Percentiles rank a stretch among this genome's conserved stretches.
Conservation (phyloP, 1,284 basidiomycete genomes). For the Tylopilus sp. region DNA sequence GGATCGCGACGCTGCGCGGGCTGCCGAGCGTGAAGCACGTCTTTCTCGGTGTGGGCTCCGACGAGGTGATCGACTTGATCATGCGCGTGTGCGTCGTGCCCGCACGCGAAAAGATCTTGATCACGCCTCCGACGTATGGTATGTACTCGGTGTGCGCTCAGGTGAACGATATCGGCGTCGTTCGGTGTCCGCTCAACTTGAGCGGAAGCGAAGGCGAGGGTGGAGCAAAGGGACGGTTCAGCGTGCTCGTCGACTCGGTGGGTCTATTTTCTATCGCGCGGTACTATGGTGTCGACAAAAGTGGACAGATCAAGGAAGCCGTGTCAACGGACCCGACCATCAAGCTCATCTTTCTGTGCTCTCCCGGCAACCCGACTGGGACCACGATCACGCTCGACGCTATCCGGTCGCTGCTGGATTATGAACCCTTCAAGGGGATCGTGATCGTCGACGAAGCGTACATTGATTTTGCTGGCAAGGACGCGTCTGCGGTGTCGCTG, state of each 20-base stretch:
- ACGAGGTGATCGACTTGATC: slow-evolving; percentile 95
- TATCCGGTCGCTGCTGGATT: slow-evolving; percentile 75
- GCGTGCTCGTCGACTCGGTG: slow-evolving; percentile 75
- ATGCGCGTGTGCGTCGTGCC: slow-evolving; percentile 89
- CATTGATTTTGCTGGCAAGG: slow-evolving; percentile 82
- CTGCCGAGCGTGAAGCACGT: slow-evolving; percentile 71
- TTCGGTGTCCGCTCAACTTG: slow-evolving; percentile 79
- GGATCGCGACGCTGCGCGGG: slow-evolving; percentile 70
- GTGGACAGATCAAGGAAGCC: slow-evolving; percentile 68
- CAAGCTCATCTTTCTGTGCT: slow-evolving; percentile 94
- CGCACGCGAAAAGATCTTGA: slow-evolving; percentile 77
- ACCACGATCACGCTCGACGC: slow-evolving; percentile 78
- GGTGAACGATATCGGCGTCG: slow-evolving; percentile 88
- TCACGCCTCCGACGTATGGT: slow-evolving; percentile 94
- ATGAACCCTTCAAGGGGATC: slow-evolving; percentile 83
- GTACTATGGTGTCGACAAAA: slow-evolving; percentile 3
- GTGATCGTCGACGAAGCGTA: slow-evolving; percentile 98
- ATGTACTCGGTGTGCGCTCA: slow-evolving; percentile 97
- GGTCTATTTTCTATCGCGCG: slow-evolving; percentile 27
- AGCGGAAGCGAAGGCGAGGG: slow-evolving; percentile 58
- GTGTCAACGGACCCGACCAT: slow-evolving; percentile 70
- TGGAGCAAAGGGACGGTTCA: slow-evolving; percentile 75
- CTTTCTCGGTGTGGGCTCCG: slow-evolving; percentile 95
- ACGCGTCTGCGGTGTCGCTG: slow-evolving; percentile 67
- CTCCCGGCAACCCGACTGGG: slow-evolving; percentile 96